These are phyloP conservation scores for Boletus barrowsii DNA, from an alignment of 768 basidiomycete genomes.

Conservation along the genomic window DNA sequence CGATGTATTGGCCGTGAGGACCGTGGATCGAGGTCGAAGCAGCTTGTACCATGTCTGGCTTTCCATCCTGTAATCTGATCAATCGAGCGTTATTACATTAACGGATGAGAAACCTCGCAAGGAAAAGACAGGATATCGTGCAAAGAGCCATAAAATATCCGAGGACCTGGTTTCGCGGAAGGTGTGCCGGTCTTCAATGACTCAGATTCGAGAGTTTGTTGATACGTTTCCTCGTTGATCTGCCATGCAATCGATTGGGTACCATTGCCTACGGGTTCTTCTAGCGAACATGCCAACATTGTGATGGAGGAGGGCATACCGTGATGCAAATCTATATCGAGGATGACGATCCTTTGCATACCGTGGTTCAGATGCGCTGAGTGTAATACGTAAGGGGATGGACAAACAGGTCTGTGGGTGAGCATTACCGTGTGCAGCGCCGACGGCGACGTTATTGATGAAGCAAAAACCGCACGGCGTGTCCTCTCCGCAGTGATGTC, in stretches of 20 bases:
- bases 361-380: conserved; percentile 79
- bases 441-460: conserved; percentile 89
- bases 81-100: not conserved
- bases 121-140: conserved; percentile 93
- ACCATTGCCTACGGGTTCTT: conserved; percentile 66
- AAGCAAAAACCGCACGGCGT: conserved; percentile 93
- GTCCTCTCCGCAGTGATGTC: conserved; percentile 92
- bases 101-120: conserved; percentile 62
- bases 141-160: conserved; percentile 86
- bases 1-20: conserved; percentile 14
- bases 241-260: conserved; percentile 92
- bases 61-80: conserved; percentile 62
- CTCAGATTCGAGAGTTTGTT: conserved; percentile 58
- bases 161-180: conserved; percentile 42
- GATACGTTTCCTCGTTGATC: conserved; percentile 85
- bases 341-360: conserved; percentile 74
- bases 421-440: conserved; percentile 81
- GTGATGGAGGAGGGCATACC: conserved; percentile 10
- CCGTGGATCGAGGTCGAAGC: conserved; percentile 51
- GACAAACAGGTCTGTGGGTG: not conserved
- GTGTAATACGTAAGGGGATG: not conserved
- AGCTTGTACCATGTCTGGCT: conserved; percentile 72
- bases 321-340: conserved; percentile 68
- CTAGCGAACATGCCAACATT: not conserved
- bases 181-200: conserved; percentile 22